Percentiles rank a stretch among this genome's conserved stretches.
Conservation (phyloP, 192 early-diverging fungal species). For the Podila epicladia region DNA sequence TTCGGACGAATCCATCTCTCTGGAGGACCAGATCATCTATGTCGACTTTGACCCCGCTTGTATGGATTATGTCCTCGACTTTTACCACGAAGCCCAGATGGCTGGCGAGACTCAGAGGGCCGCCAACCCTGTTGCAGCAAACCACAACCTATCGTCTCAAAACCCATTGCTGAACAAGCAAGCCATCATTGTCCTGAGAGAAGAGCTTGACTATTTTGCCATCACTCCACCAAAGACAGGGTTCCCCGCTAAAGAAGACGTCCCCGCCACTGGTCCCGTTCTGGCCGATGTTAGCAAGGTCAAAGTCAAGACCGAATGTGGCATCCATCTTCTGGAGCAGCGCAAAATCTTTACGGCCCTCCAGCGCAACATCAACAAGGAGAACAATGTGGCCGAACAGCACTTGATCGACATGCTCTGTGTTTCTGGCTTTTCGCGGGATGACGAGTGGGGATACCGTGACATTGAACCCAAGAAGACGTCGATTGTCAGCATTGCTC, state of each 20-base stretch:
- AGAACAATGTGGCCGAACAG: constrained; percentile 73
- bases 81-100: constrained; percentile 56
- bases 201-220: constrained; percentile 84
- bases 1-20: constrained; percentile 43
- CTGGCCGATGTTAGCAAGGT: constrained; percentile 13
- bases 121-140: constrained; percentile 26
- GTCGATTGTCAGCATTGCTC: constrained; percentile 72
- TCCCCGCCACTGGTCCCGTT: constrained; percentile 32
- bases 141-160: constrained; percentile 41
- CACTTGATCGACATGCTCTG: constrained; percentile 88
- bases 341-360: constrained; percentile 80
- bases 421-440: constrained; percentile 75
- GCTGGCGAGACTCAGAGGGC: constrained; percentile 37
- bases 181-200: constrained; percentile 79
- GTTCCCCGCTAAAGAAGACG: constrained; percentile 33
- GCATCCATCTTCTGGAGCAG: constrained; percentile 69
- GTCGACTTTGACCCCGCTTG: constrained; percentile 67
- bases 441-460: constrained; percentile 80
- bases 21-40: constrained; percentile 62
- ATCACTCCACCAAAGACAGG: constrained; percentile 56
- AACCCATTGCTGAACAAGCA: constrained; percentile 64
- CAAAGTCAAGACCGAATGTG: constrained; percentile 69
- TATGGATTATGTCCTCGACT: constrained; percentile 62
- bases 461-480: constrained; percentile 74
- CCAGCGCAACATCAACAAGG: constrained; percentile 76